A percentile compares a stretch with the other conserved stretches of the same genome.
Conservation (phyloP, 192 early-diverging fungal genomes). For the Backusella macrospora region DNA sequence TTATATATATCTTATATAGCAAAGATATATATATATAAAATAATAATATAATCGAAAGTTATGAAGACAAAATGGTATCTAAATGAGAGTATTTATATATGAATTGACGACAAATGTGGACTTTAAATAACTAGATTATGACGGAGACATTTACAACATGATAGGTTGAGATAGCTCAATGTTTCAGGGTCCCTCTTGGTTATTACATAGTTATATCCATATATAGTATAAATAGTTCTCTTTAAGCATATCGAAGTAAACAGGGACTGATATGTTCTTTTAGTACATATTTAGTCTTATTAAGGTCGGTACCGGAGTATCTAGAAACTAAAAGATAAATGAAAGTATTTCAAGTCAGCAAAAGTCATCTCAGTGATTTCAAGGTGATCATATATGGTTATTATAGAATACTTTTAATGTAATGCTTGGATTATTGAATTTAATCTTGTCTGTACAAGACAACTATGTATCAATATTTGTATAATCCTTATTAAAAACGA, state of each 20-base stretch:
- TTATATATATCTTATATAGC: background rate
- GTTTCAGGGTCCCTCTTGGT: background rate
- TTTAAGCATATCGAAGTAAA: background rate
- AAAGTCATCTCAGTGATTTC: background rate
- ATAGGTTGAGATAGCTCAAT: background rate
- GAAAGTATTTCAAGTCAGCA: background rate
- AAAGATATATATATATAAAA: background rate
- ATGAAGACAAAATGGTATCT: background rate
- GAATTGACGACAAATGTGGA: background rate
- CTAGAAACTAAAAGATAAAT: background rate
- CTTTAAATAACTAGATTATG: background rate
- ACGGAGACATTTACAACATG: background rate
- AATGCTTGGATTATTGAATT: background rate
- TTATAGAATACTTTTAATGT: background rate
- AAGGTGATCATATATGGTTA: background rate
- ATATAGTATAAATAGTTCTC: background rate
- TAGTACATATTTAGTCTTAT: constrained; percentile 1
- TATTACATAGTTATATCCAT: background rate
- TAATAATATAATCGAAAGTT: background rate
- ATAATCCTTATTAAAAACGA: no score
- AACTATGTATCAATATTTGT: no score
- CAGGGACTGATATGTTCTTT: background rate
- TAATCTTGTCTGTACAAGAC: background rate
- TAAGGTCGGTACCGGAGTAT: background rate
- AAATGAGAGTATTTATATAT: background rate